Base-by-base conservation (phyloP, 176 grass and related monocot species). In the Rhynchospora breviuscula region DNA sequence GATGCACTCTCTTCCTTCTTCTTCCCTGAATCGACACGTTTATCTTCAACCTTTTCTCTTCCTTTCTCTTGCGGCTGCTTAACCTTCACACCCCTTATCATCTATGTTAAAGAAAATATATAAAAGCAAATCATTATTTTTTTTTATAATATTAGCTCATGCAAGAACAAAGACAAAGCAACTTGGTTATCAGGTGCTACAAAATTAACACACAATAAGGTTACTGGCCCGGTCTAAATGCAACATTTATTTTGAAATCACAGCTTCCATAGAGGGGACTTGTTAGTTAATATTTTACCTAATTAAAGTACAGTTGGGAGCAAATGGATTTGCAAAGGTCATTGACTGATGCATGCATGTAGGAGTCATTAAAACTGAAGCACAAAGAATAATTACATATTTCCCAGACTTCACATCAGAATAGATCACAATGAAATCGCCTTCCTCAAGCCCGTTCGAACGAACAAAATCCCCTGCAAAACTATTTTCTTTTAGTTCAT, bases 351-450 rank as follows among this genome's bases (percentile, higher is more conserved):
- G 54, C 8, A 53, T 6, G 11, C n/a, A 53, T 6, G 11, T 14
- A 18, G 25, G 7, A 62, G 18, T 17, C 21, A 31, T 26, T 61
- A 40, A 8, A 71, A 70, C 17, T 52, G 51, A 83, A 10, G 19
- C 25, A 62, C 53, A 5, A 57, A 70, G 43, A 46, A 79, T 18
- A 46, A 82, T 92, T 93, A 99, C 96, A 67, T 93, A 95, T 95
- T 95, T 99, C 76, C 93, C 86, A 0, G 89, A 99, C 86, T 95
- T 92, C 18, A 89, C 69, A 75, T 95, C 91, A 0, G 93, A 93
- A 86, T 99, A 99, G 25, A 99, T 91, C 25, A 92, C 86, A 6
- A 99, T 90, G 71, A 95, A 99, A 85, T 99, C 96, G 9, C 96
- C 96, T 86, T 93, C 93, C 74, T 92, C 86, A 22, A 99, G 83